Evolutionary conservation across 2,329 filamentous ascomycete genomes (phyloP).

Genomic region (Chalaropsis thielavioides): DNA sequence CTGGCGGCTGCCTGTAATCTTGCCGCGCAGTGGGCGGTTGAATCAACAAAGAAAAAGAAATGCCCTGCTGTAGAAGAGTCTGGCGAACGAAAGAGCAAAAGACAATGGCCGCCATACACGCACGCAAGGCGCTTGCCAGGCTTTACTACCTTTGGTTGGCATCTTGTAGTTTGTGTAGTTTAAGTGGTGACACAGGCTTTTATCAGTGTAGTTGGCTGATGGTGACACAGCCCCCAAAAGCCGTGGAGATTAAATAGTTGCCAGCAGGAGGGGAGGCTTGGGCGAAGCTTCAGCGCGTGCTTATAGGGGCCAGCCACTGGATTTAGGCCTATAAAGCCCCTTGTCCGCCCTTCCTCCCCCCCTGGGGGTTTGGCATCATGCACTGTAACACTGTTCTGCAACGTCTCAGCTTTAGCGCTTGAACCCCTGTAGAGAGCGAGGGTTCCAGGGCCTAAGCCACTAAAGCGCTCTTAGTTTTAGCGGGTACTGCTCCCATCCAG

Average conservation of each 20-base stretch:
- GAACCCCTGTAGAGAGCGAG: neutral
- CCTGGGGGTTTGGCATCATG: neutral
- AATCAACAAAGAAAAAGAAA: neutral
- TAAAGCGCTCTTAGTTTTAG: neutral
- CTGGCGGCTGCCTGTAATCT: neutral
- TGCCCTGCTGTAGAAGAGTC: neutral
- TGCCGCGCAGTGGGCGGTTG: no score
- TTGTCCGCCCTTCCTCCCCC: neutral
- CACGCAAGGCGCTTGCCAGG: neutral
- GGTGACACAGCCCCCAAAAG: neutral
- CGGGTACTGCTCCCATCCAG: neutral
- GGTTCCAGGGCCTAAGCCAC: neutral
- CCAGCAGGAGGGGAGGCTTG: neutral
- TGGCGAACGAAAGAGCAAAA: neutral
- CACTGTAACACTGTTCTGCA: neutral
- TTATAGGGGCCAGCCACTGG: neutral
- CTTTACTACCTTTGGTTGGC: neutral
- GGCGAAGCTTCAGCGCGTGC: neutral
- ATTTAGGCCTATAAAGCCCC: neutral
- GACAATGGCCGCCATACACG: neutral
- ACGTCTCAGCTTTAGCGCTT: neutral
- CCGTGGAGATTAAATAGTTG: neutral
- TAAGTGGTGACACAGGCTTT: neutral
- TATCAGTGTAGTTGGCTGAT: neutral
- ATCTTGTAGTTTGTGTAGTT: neutral